Evolutionary conservation across 352 stramenopile genomes (phyloP).

Genomic region (Globisporangium orthogonon): DNA sequence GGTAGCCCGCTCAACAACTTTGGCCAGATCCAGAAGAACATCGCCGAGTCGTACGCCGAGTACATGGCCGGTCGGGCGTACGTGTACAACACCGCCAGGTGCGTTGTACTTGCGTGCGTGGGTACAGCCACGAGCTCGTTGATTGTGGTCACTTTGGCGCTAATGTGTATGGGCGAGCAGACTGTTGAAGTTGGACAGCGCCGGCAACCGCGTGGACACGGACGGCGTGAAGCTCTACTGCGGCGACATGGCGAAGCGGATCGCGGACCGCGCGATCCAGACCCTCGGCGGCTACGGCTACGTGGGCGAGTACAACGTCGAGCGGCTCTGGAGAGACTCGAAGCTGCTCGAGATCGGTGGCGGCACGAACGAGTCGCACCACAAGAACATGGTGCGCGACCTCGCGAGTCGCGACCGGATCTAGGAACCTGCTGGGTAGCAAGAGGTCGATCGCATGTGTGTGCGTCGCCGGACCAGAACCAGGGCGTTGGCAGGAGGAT

Average conservation of each 20-base stretch:
- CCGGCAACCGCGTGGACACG: conserved; percentile 95
- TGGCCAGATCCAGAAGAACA: conserved; percentile 95
- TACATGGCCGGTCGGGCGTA: conserved; percentile 96
- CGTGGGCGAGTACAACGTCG: conserved; percentile 98
- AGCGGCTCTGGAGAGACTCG: conserved; percentile 97
- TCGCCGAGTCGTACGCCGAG: conserved; percentile 98
- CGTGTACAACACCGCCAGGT: conserved; percentile 94
- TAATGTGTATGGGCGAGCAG: conserved; percentile 27
- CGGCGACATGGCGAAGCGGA: conserved; percentile 95
- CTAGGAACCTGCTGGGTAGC: conserved; percentile 8
- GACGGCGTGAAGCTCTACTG: conserved; percentile 99
- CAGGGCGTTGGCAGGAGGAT: no score
- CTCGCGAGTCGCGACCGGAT: conserved; percentile 34
- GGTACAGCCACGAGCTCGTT: neutral
- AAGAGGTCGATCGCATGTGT: no score
- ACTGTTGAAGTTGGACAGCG: conserved; percentile 90
- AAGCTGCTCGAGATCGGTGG: conserved; percentile 99
- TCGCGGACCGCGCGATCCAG: conserved; percentile 97
- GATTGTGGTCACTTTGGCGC: neutral
- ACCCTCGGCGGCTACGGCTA: conserved; percentile 98
- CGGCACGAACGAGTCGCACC: conserved; percentile 97
- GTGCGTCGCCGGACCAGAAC: no score
- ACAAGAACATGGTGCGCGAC: conserved; percentile 97
- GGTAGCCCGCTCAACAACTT: conserved; percentile 89
- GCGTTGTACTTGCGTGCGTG: conserved; percentile 2